phyloP scores from a whole-genome alignment of 2,329 filamentous ascomycete genomes.

The Penicillium sclerotigenum region DNA sequence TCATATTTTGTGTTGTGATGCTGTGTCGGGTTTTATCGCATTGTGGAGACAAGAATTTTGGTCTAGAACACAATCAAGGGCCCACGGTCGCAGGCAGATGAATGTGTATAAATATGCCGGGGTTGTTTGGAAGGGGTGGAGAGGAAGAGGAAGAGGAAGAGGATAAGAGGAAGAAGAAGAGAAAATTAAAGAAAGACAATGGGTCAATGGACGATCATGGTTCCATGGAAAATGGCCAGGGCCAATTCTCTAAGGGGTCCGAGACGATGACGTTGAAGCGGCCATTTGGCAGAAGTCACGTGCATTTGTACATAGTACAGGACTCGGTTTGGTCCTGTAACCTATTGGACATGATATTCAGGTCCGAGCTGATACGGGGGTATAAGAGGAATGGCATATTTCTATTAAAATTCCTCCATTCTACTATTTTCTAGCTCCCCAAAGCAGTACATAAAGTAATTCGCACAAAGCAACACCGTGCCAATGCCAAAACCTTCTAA shows the following conservation, averaged over 20 bases:
- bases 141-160: conserved; percentile 2
- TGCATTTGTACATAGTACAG: background rate
- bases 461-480: background rate
- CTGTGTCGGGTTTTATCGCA: conserved; percentile 15
- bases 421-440: background rate
- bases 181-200: conserved; percentile 6
- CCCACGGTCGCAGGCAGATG: conserved; percentile 4
- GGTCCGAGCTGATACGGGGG: background rate
- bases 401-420: background rate
- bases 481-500: conserved; percentile 15
- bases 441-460: background rate
- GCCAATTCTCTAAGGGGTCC: conserved; percentile 11
- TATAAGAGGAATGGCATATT: background rate
- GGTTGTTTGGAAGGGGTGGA: background rate
- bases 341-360: background rate
- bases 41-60: conserved; percentile 15
- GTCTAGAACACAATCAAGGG: conserved; percentile 9
- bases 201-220: conserved; percentile 17
- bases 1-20: conserved; percentile 16
- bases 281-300: conserved; percentile 2
- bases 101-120: background rate
- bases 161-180: conserved; percentile 1
- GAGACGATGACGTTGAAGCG: conserved; percentile 13
- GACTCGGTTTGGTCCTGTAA: background rate
- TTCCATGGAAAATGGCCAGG: conserved; percentile 20